Evolutionary conservation across 78 protist genomes (phyloP), one percentile per base, ranked within the genome.

Genomic region (Dictyostelium intermedium): DNA sequence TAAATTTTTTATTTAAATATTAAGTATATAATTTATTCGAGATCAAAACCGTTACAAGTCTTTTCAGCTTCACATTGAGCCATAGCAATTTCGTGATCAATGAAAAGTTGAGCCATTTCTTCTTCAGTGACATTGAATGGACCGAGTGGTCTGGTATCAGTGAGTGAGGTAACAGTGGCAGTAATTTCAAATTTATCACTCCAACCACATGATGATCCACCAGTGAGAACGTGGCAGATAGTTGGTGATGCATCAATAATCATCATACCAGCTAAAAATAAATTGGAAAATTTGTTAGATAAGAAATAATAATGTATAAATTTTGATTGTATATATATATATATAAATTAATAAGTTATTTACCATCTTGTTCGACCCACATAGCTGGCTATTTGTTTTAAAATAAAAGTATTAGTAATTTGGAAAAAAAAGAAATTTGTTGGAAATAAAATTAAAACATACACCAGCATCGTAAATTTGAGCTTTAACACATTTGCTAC

Each of bases 61-160:
- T 72, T 76, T 76, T 60, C 77, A 7, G 27, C 61, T 30, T 43
- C 35, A 45, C 91, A 84, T 45, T 37, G 37, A 8, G 47, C 30
- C 35, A 84, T 43, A 25, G 34, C 72, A 45, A 39, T 23, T 73
- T 85, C 70, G 53, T 85, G 91, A n/a, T 25, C 53, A 23, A 73
- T 13, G 11, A 73, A 32, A 30, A 87, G 41, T 60, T 78, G 78
- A 27, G n/a, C 78, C 3, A 2, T 53, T 30, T 78, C 94, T 32
- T 45, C 81, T 16, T 89, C 87, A 13, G 94, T 89, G 1, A 80
- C 94, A 70, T 89, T 89, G 87, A 89, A 89, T 89, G 94, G 94
- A 81, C 94, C 94, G 30, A 89, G 23, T 78, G 94, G 94, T 69
- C 94, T 60, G 18, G 61, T 16, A 80, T 89, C 94, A 5, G 32